A percentile compares a stretch with the other conserved stretches of the same genome.
Evolutionary conservation across 2,329 filamentous ascomycete species (phyloP).

Genomic region (Pyrenophora teres): DNA sequence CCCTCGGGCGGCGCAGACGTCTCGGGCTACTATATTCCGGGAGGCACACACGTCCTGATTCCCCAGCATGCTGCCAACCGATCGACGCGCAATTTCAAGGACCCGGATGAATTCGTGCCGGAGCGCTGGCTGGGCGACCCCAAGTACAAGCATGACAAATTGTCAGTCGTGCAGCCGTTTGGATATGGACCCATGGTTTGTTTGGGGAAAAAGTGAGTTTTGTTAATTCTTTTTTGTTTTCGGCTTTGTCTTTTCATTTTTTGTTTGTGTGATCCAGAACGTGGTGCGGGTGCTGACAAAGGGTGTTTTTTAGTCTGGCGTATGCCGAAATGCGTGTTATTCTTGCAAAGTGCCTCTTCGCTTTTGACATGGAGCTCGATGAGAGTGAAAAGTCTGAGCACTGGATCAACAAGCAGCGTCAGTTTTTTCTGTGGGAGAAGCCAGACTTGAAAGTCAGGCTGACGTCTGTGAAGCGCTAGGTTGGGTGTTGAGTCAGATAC

Average conservation of each 20-base stretch:
- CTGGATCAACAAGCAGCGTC: conserved; percentile 46
- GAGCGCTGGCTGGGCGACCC: conserved; percentile 48
- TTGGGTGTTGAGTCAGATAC: no score
- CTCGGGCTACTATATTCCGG: conserved; percentile 35
- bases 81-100: conserved; percentile 31
- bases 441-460: conserved; percentile 32
- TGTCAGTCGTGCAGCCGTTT: conserved; percentile 36
- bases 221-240: not conserved
- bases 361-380: conserved; percentile 32
- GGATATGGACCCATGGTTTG: conserved; percentile 35
- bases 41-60: conserved; percentile 32
- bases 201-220: conserved; percentile 42
- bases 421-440: conserved; percentile 45
- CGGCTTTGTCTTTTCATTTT: no score
- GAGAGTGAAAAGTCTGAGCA: conserved; percentile 29
- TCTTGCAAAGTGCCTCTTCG: conserved; percentile 30
- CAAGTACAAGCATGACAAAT: conserved; percentile 41
- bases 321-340: conserved; percentile 38
- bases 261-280: no score
- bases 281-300: conserved; percentile 4
- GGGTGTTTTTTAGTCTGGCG: conserved; percentile 18
- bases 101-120: conserved; percentile 33
- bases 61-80: conserved; percentile 41
- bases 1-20: conserved; percentile 30
- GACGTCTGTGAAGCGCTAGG: conserved; percentile 18